Base-by-base conservation (phyloP, 176 grass and related monocot species). In the Avena atlantica region DNA sequence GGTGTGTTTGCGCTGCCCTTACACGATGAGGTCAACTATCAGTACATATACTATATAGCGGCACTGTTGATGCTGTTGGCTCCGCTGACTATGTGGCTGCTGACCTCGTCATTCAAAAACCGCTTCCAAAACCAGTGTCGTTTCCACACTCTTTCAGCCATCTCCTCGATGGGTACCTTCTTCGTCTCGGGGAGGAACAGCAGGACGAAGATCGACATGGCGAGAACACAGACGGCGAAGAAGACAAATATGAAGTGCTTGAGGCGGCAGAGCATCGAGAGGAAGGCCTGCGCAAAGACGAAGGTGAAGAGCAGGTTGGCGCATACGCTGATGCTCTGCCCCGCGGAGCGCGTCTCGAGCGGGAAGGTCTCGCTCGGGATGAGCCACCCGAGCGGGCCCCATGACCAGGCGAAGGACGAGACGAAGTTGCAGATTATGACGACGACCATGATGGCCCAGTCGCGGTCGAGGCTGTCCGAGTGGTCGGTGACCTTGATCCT, bases 301-400 rank as follows among this genome's bases (percentile, higher is more conserved):
- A 51, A 83, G 10, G 55, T 89, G 88, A 89, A 86, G 52, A 89
- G 73, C 44, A 89, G 61, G 75, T 81, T 89, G 3, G 71, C 13
- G 42, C 83, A 79, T 5, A 86, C 83, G 27, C 74, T 49, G 45
- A 89, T 29, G 63, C 88, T 86, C 82, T 89, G 88, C 31, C 82
- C 82, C 0, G 36, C 87, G 20, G 87, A 89, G 14, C 82, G 87
- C 24, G 87, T 80, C 76, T 81, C 87, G 1, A 89, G 75, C 60
- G 82, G 82, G 87, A 89, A 89, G 7, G 14, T 80, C 89, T 97
- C 93, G 74, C 95, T 97, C 19, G 95, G 95, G 87, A 95, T 93
- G 68, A 97, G 87, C 95, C 95, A 97, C 0, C 95, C 95, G 0
- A 97, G 93, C 3, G 93, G 95, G 0, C 95, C 95, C 95, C 95